A percentile compares a stretch with the other conserved stretches of the same genome.
Evolutionary conservation across 1,284 basidiomycete genomes (phyloP).

Genomic region (Sporisorium scitamineum): DNA sequence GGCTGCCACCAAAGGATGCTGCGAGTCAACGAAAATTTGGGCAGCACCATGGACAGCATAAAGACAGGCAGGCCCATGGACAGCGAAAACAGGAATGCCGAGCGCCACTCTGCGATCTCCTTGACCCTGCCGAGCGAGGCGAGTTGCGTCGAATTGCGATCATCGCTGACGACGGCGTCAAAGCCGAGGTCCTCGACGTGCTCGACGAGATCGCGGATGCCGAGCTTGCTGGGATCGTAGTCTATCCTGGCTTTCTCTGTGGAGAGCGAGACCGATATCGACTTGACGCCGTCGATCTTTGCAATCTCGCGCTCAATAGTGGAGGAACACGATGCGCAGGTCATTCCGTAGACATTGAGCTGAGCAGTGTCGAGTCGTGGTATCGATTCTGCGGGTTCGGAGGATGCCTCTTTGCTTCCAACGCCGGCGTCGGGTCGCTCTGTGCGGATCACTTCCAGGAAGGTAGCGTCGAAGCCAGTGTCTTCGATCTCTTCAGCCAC

Average conservation of each 20-base stretch:
- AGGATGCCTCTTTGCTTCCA: slow-evolving; percentile 3
- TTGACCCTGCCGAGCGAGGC: slow-evolving; percentile 89
- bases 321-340: slow-evolving; percentile 82
- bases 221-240: slow-evolving; percentile 52
- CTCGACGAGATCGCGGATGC: slow-evolving; percentile 60
- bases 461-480: slow-evolving; percentile 85
- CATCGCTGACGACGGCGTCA: slow-evolving; percentile 85
- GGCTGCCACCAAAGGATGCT: slow-evolving; percentile 62
- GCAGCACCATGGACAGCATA: slow-evolving; percentile 87
- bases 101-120: slow-evolving; percentile 89
- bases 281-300: slow-evolving; percentile 70
- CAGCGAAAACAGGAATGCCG: slow-evolving; percentile 81
- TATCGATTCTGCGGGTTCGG: neutral
- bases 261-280: slow-evolving; percentile 56
- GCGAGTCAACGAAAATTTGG: slow-evolving; percentile 72
- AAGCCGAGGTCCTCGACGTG: slow-evolving; percentile 82
- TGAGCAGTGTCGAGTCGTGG: slow-evolving; percentile 28
- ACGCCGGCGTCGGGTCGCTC: slow-evolving; percentile 7
- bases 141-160: slow-evolving; percentile 86
- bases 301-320: slow-evolving; percentile 83
- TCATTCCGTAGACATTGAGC: slow-evolving; percentile 90
- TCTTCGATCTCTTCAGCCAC: slow-evolving; percentile 85
- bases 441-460: slow-evolving; percentile 35
- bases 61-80: slow-evolving; percentile 92
- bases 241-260: slow-evolving; percentile 59